Evolutionary conservation across 371 early-diverging fungal genomes (phyloP), one percentile per base, ranked within the genome.

Genomic region (Mortierella sp.): DNA sequence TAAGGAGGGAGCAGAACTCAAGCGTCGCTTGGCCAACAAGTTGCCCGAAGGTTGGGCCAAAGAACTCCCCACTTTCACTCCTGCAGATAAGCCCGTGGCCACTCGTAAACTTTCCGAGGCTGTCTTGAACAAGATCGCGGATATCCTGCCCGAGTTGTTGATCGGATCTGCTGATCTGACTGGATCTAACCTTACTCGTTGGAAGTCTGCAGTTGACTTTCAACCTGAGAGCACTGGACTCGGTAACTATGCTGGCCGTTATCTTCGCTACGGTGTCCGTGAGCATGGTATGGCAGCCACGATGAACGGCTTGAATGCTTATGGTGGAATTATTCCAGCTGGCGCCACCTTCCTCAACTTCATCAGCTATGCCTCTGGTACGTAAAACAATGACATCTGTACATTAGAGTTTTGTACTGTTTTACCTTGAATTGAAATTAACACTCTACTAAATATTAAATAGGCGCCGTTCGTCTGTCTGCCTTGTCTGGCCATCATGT

Each of bases 131-230:
- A 91, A 92, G 58, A 79, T 99, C 57, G 94, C 95, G 14, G 89
- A 91, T 32, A 75, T 87, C 30, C 49, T 97, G 45, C 95, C 97
- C 8, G 97, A 96, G 85, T 87, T 99, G 24, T 84, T 99, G 70
- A 95, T 99, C 78, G 99, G 99, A n/a, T 98, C 98, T 54, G 99
- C 99, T 35, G 99, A 99, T 88, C 88, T 99, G 84, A 97, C 99
- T 55, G 94, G 93, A n/a, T 99, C 99, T 62, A 98, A 97, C 88
- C 87, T 97, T 84, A 97, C 98, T 62, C 92, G 95, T 63, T 97
- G 98, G 96, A 96, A 97, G 90, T 88, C 85, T n/a, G 95, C 96
- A 45, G 92, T 89, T 39, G 98, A 97, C 83, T 98, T 99, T 91
- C 97, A 97, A 87, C 92, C 88, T 28, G 86, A 88, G 77, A 83